A percentile compares a stretch with the other conserved stretches of the same genome.
Conservation (phyloP, 1,139 yeast species). For the Kodamaea alishanica region DNA sequence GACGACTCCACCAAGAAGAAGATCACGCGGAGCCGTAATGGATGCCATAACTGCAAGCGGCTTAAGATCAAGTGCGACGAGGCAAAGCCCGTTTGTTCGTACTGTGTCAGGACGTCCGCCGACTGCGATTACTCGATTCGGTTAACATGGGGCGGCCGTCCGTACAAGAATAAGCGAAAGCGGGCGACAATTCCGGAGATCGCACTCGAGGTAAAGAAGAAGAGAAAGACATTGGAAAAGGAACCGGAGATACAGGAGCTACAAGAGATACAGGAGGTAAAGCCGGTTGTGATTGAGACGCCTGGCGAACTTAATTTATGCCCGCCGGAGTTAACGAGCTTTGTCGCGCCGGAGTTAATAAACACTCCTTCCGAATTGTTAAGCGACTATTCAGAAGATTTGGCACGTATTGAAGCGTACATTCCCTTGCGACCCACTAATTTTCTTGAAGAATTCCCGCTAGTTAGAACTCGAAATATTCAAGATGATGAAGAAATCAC, state of each 20-base stretch:
- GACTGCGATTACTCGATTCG: slow-evolving; percentile 64
- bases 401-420: slow-evolving; percentile 15
- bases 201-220: neutral
- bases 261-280: slow-evolving; percentile 1
- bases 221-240: neutral
- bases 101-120: slow-evolving; percentile 48
- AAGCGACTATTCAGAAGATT: slow-evolving; percentile 16
- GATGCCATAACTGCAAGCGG: slow-evolving; percentile 69
- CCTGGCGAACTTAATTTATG: too few relatives aligned
- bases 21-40: slow-evolving; percentile 33
- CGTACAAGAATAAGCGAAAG: slow-evolving; percentile 40
- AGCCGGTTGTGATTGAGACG: too few relatives aligned
- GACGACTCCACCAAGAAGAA: slow-evolving; percentile 7
- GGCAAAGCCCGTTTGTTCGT: slow-evolving; percentile 56
- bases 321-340: too few relatives aligned
- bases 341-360: neutral
- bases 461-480: neutral
- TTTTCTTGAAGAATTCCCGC: slow-evolving; percentile 11
- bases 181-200: slow-evolving; percentile 16
- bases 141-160: slow-evolving; percentile 78
- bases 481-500: slow-evolving; percentile 13
- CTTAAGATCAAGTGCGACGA: slow-evolving; percentile 77
- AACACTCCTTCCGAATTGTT: slow-evolving; percentile 1
- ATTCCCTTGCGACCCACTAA: slow-evolving; percentile 13
- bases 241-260: neutral